Percentiles rank a stretch among this genome's conserved stretches.
Evolutionary conservation across 805 yeast genomes (phyloP).

Genomic region (Metschnikowia gruessii): DNA sequence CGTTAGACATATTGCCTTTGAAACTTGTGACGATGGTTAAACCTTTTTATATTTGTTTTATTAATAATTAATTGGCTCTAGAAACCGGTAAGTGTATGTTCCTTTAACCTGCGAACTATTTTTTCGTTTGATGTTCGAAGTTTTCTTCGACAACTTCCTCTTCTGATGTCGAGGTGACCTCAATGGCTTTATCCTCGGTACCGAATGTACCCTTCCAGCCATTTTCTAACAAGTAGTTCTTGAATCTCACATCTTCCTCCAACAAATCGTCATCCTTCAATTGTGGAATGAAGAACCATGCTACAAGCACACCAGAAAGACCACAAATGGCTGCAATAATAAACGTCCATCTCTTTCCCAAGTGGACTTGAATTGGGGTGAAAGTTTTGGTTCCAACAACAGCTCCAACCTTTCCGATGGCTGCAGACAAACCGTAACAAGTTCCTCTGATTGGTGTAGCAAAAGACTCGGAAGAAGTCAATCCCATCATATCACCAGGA

Average conservation of each 20-base stretch:
- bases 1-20: not conserved
- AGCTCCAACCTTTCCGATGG: conserved; percentile 83
- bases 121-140: conserved; percentile 1
- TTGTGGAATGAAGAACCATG: conserved; percentile 65
- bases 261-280: conserved; percentile 65
- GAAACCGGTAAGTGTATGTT: no score
- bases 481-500: conserved; percentile 75
- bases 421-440: conserved; percentile 72
- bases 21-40: no score
- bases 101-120: no score
- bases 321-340: conserved; percentile 78
- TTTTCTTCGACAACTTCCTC: conserved; percentile 13
- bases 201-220: conserved; percentile 60
- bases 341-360: conserved; percentile 73
- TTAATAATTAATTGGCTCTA: not conserved
- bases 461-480: conserved; percentile 59
- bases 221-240: conserved; percentile 51
- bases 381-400: conserved; percentile 74
- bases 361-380: conserved; percentile 59
- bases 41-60: not conserved
- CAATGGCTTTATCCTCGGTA: conserved; percentile 18
- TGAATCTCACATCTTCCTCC: conserved; percentile 61
- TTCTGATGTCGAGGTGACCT: conserved; percentile 9
- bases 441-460: conserved; percentile 81
- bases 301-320: conserved; percentile 55